These are phyloP conservation scores for Yamadazyma olivae DNA, from an alignment of 805 yeast species.

Conservation along the genomic window DNA sequence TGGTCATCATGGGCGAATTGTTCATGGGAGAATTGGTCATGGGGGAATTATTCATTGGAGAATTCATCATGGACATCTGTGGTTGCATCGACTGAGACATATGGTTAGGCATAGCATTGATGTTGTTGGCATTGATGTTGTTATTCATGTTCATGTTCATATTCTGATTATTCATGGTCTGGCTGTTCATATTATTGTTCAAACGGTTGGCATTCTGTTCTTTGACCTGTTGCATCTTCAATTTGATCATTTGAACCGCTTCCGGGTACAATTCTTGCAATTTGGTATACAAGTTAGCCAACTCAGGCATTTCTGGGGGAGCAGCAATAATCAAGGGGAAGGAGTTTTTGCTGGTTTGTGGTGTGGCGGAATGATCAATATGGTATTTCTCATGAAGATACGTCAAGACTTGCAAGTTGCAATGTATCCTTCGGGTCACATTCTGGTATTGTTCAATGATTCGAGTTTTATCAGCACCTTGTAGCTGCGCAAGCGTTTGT, in stretches of 20 bases:
- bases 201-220: conserved; percentile 3
- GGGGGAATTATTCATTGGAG: conserved; percentile 7
- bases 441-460: conserved; percentile 37
- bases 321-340: conserved; percentile 53
- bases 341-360: conserved; percentile 22
- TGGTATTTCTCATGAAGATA: conserved; percentile 38
- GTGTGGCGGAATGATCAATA: conserved; percentile 24
- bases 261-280: conserved; percentile 53
- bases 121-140: background rate
- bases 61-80: conserved; percentile 8
- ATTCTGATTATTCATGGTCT: background rate
- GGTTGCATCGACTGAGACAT: background rate
- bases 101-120: background rate
- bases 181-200: background rate
- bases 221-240: conserved; percentile 38
- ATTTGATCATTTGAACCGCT: conserved; percentile 42
- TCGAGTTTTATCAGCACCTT: conserved; percentile 29
- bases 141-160: background rate
- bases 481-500: conserved; percentile 28
- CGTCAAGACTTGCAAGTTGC: conserved; percentile 38
- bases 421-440: conserved; percentile 39
- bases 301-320: conserved; percentile 55
- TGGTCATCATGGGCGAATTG: conserved; percentile 8
- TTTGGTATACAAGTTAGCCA: conserved; percentile 44
- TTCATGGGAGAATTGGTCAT: conserved; percentile 3